A percentile compares a stretch with the other conserved stretches of the same genome.
Evolutionary conservation across 768 basidiomycete genomes (phyloP).

Genomic region (Mycena pura): DNA sequence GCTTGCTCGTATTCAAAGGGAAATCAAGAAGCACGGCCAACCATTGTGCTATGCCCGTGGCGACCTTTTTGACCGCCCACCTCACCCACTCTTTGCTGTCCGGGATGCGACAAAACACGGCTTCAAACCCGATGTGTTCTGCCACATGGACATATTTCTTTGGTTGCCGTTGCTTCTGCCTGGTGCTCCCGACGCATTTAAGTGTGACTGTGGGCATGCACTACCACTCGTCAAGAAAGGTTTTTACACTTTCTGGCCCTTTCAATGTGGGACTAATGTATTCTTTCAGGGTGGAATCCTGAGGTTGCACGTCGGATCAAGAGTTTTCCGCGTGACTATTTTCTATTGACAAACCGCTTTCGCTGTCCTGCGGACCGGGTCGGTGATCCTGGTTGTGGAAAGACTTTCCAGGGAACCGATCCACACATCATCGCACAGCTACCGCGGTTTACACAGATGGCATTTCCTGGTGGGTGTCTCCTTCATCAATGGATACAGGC

Average conservation of each 20-base stretch:
- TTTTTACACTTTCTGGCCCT: not conserved
- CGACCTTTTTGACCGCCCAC: not conserved
- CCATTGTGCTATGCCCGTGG: not conserved
- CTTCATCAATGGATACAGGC: too few relatives aligned
- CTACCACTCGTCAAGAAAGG: not conserved
- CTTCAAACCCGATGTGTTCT: not conserved
- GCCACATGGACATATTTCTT: not conserved
- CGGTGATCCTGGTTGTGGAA: slow-evolving; percentile 2
- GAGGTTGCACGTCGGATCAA: slow-evolving; percentile 12
- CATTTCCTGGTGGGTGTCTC: slow-evolving; percentile 12
- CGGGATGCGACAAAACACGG: not conserved
- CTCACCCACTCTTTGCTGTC: not conserved
- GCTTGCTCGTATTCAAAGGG: not conserved
- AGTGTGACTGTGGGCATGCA: not conserved
- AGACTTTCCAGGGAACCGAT: slow-evolving; percentile 8
- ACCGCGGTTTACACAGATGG: slow-evolving; percentile 8
- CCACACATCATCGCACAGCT: slow-evolving; percentile 18
- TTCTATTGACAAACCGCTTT: slow-evolving; percentile 18
- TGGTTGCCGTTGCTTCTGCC: not conserved
- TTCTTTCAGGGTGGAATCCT: not conserved
- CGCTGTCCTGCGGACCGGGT: not conserved
- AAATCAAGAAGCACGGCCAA: not conserved
- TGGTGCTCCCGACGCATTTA: not conserved
- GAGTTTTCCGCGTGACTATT: not conserved
- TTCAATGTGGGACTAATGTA: too few relatives aligned